Conservation (phyloP, 176 grass and related monocot genomes). For the Olyra latifolia region DNA sequence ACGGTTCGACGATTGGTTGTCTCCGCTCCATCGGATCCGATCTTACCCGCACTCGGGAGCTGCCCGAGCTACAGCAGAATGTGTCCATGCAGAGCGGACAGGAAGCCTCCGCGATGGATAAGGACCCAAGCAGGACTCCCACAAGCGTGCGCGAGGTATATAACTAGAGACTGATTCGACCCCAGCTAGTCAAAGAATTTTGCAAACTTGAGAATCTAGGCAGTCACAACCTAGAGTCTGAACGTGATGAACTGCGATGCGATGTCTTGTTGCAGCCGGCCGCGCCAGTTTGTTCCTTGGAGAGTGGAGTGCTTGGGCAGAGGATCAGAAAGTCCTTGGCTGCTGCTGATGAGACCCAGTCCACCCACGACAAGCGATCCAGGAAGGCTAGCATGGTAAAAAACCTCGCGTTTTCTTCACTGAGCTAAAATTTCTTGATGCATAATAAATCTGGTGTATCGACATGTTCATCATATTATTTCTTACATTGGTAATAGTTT, state of each 20-base stretch:
- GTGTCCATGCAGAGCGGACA: slow-evolving; percentile 48
- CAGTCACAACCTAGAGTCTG: neutral
- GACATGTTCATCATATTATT: neutral
- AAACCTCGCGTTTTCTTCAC: slow-evolving; percentile 7
- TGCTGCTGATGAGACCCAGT: slow-evolving; percentile 34
- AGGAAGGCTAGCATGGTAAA: slow-evolving; percentile 88
- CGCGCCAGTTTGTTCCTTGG: slow-evolving; percentile 54
- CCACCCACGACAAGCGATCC: slow-evolving; percentile 58
- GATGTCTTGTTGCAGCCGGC: slow-evolving; percentile 44
- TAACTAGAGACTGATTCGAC: neutral
- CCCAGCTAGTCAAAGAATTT: neutral
- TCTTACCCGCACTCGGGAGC: slow-evolving; percentile 70
- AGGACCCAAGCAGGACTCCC: slow-evolving; percentile 69
- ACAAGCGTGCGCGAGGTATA: slow-evolving; percentile 70
- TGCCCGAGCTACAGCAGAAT: slow-evolving; percentile 54
- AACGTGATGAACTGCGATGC: neutral
- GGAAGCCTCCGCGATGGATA: slow-evolving; percentile 29
- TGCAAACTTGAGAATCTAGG: neutral
- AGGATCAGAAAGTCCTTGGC: slow-evolving; percentile 31
- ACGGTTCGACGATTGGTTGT: slow-evolving; percentile 77
- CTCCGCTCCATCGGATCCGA: slow-evolving; percentile 89
- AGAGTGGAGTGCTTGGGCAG: slow-evolving; percentile 79
- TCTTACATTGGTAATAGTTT: neutral
- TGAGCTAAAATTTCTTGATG: neutral
- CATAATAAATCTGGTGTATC: neutral